phyloP scores from a whole-genome alignment of 495 filamentous ascomycete genomes.

The Mytilinidion resinicola region DNA sequence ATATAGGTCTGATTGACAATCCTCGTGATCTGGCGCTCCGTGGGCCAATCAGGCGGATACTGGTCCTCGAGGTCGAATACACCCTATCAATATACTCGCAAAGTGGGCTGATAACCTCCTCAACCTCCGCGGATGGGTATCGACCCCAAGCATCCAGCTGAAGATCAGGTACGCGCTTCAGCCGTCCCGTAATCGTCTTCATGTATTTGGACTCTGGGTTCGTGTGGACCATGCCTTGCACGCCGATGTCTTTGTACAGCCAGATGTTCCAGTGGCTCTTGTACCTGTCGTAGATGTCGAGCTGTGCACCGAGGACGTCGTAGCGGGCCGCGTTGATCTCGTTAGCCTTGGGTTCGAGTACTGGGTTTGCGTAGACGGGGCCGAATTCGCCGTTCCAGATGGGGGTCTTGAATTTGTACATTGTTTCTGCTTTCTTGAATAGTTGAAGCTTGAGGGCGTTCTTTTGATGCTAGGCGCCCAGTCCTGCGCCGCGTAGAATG shows the following conservation, averaged over 20 bases:
- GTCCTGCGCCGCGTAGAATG: constrained; percentile 45
- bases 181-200: constrained; percentile 44
- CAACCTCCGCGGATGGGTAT: constrained; percentile 35
- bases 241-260: constrained; percentile 61
- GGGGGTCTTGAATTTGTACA: constrained; percentile 47
- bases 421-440: constrained; percentile 53
- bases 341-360: constrained; percentile 36
- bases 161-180: constrained; percentile 49
- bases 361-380: constrained; percentile 50
- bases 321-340: constrained; percentile 49
- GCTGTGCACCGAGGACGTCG: constrained; percentile 49
- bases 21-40: constrained; percentile 50
- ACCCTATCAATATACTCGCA: constrained; percentile 42
- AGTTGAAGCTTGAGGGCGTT: constrained; percentile 43
- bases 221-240: constrained; percentile 56
- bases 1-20: constrained; percentile 49
- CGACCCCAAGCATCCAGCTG: constrained; percentile 53
- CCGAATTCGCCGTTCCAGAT: constrained; percentile 67
- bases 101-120: constrained; percentile 37
- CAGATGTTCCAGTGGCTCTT: constrained; percentile 57
- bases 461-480: constrained; percentile 48
- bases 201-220: constrained; percentile 46
- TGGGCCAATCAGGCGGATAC: constrained; percentile 52
- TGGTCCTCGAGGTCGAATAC: constrained; percentile 37
- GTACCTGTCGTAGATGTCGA: constrained; percentile 52